Base-by-base conservation (phyloP, 192 early-diverging fungal genomes). In the Coemansia sp. region DNA sequence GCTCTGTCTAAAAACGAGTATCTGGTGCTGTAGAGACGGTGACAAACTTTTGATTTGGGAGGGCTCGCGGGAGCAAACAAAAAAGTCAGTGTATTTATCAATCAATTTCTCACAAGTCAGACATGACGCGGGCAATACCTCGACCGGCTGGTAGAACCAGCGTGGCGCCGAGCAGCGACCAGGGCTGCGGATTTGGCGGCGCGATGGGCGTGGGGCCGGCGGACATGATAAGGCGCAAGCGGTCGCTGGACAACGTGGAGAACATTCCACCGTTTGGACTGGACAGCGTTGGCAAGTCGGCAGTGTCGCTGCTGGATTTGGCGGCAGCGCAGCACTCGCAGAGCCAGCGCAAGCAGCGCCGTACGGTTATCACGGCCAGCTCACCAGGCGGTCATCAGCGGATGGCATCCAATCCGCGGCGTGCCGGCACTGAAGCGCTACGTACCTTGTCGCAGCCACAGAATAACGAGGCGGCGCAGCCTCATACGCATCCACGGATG, bases 241-340 rank as follows among this genome's bases (percentile, higher is more conserved):
- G 76, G 38, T 72, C 70, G 32, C 66, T 79, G 15, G 76, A 79
- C 23, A 79, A 73, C 43, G 32, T 65, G 23, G 76, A 79, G 27
- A 79, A 79, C 32, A 63, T 79, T 25, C 76, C 76, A 15, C 70
- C 70, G 25, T 69, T 66, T 61, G 62, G 63, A 0, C 61, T 63
- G 5, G 70, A 73, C 17, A 57, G 56, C 43, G 54, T n/a, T 15
- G 67, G 69, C n/a, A 69, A 69, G 63, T 53, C 70, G 1, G 45
- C 62, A 10, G 45, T 72, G n/a, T 78, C 75, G 67, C 67, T 79
- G 53, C 67, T 79, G 9, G 70, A 73, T 63, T 15, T 79, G 19
- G 56, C 76, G 6, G 76, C 76, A 38, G 65, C 67, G 58, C 76
- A 79, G 60, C 70, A 63, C 4, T 72, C 76, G 7, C 76, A 79